Evolutionary conservation across 2,329 filamentous ascomycete species (phyloP), one percentile per base, ranked within the genome.

Genomic region (Aureobasidium sp.): DNA sequence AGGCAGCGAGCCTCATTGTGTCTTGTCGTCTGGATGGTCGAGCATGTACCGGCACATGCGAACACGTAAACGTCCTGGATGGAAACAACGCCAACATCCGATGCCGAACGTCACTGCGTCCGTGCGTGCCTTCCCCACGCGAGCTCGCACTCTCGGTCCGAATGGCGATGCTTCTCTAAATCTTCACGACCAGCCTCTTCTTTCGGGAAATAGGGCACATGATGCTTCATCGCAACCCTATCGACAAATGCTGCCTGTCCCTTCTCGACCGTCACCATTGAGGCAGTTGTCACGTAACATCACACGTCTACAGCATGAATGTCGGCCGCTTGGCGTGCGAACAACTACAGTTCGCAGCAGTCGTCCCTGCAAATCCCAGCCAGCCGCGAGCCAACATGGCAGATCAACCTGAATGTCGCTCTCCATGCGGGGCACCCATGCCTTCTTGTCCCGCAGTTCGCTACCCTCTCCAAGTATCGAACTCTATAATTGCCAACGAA

Each of bases 1-100:
- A 66, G 27, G 62, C 64, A 29, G 64, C 65, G 31, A 66, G 57
- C 61, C 65, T 64, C 65, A 66, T 66, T 15, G 22, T 66, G 64
- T 59, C 15, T 59, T 37, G 55, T 60, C 55, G 55, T 58, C 31
- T 8, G 14, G 12, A 14, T 29, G 29, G 36, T 48, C 31, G 31
- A 34, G 8, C 31, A 34, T 31, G 5, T 12, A 36, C 20, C 8
- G 36, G 55, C 42, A 37, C 55, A 48, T 58, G 31, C 42, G 42
- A 58, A 47, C 41, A 57, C 41, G 39, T 57, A 57, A 34, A 42
- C 52, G n/a, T 36, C 34, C 49, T 20, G 34, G 34, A 39, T 22
- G 5, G 7, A 53, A 37, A 25, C 49, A 27, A 53, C 14, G 49
- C 49, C 49, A 53, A 39, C 49, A 25, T 27, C 49, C 31, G 49